These are phyloP conservation scores for Rhizoclosmatium sp. DNA, from an alignment of 192 early-diverging fungal genomes.

Conservation along the genomic window DNA sequence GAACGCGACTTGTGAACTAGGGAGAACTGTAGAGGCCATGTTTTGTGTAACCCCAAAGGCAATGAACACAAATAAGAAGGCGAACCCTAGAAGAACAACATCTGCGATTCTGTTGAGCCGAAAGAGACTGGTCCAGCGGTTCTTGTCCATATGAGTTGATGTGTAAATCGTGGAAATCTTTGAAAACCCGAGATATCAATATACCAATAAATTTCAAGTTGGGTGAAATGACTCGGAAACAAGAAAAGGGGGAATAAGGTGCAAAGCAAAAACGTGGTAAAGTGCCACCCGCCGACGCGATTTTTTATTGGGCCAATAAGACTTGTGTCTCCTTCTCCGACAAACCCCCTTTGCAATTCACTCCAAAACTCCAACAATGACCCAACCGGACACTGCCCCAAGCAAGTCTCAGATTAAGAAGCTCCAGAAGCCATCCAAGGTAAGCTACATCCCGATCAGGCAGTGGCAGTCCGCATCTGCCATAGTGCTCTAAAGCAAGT, in stretches of 20 bases:
- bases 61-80: constrained; percentile 27
- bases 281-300: neutral
- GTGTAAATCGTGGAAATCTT: too few relatives aligned
- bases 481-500: too few relatives aligned
- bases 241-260: neutral
- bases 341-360: neutral
- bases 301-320: neutral
- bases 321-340: neutral
- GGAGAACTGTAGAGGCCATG: constrained; percentile 35
- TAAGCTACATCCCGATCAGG: neutral
- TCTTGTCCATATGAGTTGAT: too few relatives aligned
- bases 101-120: constrained; percentile 22
- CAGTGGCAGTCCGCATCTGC: neutral
- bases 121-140: neutral
- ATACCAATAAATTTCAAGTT: neutral
- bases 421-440: neutral
- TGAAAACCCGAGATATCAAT: neutral
- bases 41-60: constrained; percentile 17
- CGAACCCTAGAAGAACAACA: constrained; percentile 17
- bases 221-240: neutral
- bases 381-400: neutral
- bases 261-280: neutral
- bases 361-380: neutral
- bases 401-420: neutral
- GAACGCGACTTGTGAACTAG: constrained; percentile 24